Evolutionary conservation across 1,139 yeast species (phyloP).

Genomic region (Candida sanyaensis): DNA sequence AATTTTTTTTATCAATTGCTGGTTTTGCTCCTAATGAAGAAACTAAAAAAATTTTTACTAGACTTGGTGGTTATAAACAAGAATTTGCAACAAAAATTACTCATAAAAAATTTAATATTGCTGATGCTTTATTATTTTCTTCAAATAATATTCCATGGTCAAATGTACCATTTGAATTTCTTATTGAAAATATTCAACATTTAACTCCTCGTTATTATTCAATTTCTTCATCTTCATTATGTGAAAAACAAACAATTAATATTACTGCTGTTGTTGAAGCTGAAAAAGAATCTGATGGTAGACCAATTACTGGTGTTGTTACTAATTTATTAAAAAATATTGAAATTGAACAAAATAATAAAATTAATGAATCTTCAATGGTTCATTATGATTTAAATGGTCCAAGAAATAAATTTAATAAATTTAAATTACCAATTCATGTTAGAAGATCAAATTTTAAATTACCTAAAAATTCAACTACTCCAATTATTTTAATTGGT

Average conservation of each 20-base stretch:
- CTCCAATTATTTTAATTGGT: conserved; percentile 90
- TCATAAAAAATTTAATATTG: conserved; percentile 62
- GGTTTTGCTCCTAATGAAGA: conserved; percentile 78
- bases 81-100: conserved; percentile 68
- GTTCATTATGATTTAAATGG: conserved; percentile 75
- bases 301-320: conserved; percentile 75
- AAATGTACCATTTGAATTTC: conserved; percentile 78
- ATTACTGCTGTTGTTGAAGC: conserved; percentile 94
- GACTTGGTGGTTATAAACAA: conserved; percentile 68
- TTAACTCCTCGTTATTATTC: conserved; percentile 96
- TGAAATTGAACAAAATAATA: conserved; percentile 64
- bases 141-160: conserved; percentile 71
- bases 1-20: conserved; percentile 72
- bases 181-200: conserved; percentile 78
- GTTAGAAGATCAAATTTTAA: conserved; percentile 94
- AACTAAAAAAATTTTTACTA: conserved; percentile 51
- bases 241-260: conserved; percentile 73
- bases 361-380: conserved; percentile 41
- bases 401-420: conserved; percentile 66
- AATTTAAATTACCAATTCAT: conserved; percentile 78
- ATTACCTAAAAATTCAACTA: conserved; percentile 82
- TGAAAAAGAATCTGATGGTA: conserved; percentile 46
- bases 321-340: conserved; percentile 84
- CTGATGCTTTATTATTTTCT: conserved; percentile 68
- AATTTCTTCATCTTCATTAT: conserved; percentile 84